A percentile compares a stretch with the other conserved stretches of the same genome.
Conservation (phyloP, 2,329 filamentous ascomycete species). For the Scedosporium minutisporum region DNA sequence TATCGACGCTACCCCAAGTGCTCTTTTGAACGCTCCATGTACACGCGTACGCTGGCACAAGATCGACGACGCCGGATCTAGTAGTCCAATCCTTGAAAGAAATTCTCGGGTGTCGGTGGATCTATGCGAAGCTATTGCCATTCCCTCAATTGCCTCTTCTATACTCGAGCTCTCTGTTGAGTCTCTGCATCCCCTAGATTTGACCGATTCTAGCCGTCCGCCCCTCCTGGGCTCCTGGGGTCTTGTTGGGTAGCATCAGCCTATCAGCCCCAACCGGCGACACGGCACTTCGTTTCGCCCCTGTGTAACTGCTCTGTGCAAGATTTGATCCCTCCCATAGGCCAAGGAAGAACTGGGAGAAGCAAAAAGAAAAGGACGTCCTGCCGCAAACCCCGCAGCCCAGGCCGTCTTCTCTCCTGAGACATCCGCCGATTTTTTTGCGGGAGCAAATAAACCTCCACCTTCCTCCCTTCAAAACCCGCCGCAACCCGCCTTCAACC, state of each 20-base stretch:
- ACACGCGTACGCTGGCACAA: too few relatives aligned
- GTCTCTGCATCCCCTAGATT: not conserved
- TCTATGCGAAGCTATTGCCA: not conserved
- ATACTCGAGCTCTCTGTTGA: not conserved
- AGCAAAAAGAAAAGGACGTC: not conserved
- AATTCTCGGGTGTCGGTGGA: too few relatives aligned
- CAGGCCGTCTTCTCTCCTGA: not conserved
- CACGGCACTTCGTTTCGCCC: too few relatives aligned
- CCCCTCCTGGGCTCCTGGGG: not conserved
- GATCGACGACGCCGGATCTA: too few relatives aligned
- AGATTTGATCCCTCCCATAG: not conserved
- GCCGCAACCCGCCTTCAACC: constrained; percentile 10
- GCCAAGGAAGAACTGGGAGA: not conserved
- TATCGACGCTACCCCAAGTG: too few relatives aligned
- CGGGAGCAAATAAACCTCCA: not conserved
- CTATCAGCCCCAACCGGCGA: too few relatives aligned
- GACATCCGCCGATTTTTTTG: not conserved
- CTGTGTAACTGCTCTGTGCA: too few relatives aligned
- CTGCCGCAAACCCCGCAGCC: constrained; percentile 4
- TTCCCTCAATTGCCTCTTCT: not conserved
- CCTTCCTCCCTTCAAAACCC: constrained; percentile 10
- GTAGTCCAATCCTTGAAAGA: too few relatives aligned
- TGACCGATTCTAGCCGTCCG: not conserved
- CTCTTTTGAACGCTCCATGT: too few relatives aligned
- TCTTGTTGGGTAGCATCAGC: not conserved